Base-by-base conservation (phyloP, 257 asterid genomes). In the Solanum sejunctum region DNA sequence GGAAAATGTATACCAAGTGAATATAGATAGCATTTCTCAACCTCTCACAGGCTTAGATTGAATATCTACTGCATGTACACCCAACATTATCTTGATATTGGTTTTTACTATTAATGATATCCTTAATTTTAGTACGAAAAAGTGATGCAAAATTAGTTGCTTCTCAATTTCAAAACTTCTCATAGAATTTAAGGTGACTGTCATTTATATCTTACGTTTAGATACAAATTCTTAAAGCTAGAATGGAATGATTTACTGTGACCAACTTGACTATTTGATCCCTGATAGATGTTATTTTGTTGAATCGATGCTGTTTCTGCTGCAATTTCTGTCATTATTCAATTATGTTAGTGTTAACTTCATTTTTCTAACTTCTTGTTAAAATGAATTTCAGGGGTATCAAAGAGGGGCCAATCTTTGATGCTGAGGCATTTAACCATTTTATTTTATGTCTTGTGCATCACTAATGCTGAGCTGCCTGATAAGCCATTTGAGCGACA, bases 321-420 rank as follows among this genome's bases (percentile, higher is more conserved):
- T 75, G 61, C 15, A 75, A 75, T 23, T 12, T 75, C 41, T 21
- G 45, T 77, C 63, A 17, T 77, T 77, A 51, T 23, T 77, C 63
- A 51, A 13, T 77, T 77, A 12, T 72, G 36, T 72, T 72, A 36
- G 56, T 43, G 56, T n/a, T 45, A 72, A 43, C 56, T 70, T 70
- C 52, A 39, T 72, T 43, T 43, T 21, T 77, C 63, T 77, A 9
- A 77, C 60, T 49, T 75, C 5, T 77, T 52, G 61, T 77, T 51
- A 41, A 77, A 88, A 84, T 89, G 85, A 85, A 60, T 83, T 90
- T 66, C 92, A 93, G 97, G 95, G 83, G 73, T 84, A 52, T 86
- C 83, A 86, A 85, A 45, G 49, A 88, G 84, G 88, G 84, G 87
- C 87, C 87, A 66, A 17, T 89, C 94, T 93, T 81, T 86, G 58